Conservation (phyloP, 2,329 filamentous ascomycete species). For the Calycina herbarum region DNA sequence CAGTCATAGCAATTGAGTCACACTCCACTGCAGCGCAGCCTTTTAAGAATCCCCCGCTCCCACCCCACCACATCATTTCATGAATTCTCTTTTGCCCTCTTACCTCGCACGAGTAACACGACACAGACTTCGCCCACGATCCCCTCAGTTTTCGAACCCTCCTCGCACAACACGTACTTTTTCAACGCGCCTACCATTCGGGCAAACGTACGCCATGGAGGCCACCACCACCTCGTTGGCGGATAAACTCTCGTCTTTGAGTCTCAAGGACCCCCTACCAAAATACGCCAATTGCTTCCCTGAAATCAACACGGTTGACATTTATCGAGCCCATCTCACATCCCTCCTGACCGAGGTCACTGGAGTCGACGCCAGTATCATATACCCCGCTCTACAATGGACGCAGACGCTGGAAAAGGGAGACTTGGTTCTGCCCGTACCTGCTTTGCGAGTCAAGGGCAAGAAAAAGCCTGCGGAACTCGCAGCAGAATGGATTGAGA, state of each 20-base stretch:
- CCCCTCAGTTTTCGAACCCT: constrained; percentile 13
- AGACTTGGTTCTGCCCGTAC: constrained; percentile 75
- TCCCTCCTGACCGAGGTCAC: constrained; percentile 67
- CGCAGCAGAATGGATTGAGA: constrained; percentile 59
- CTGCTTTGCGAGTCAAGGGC: constrained; percentile 76
- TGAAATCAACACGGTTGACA: constrained; percentile 71
- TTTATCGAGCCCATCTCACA: constrained; percentile 77
- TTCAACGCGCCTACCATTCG: constrained; percentile 21
- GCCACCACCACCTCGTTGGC: constrained; percentile 25
- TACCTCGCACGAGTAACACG: constrained; percentile 25
- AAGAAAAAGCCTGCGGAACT: constrained; percentile 66
- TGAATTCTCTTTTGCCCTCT: constrained; percentile 29
- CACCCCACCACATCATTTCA: constrained; percentile 24
- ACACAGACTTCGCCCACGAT: constrained; percentile 11
- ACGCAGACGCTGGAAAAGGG: constrained; percentile 79
- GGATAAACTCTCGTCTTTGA: constrained; percentile 34
- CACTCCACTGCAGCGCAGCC: neutral
- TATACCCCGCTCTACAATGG: constrained; percentile 77
- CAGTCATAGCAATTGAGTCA: constrained; percentile 10
- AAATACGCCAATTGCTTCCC: constrained; percentile 61
- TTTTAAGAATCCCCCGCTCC: constrained; percentile 7
- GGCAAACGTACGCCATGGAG: constrained; percentile 28
- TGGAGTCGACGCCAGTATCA: constrained; percentile 67
- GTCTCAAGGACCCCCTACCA: constrained; percentile 28
- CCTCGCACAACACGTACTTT: constrained; percentile 15